Percentiles rank a stretch among this genome's conserved stretches.
These are phyloP conservation scores for Candida smagusa DNA, from an alignment of 1,139 yeast species.

Conservation along the genomic window DNA sequence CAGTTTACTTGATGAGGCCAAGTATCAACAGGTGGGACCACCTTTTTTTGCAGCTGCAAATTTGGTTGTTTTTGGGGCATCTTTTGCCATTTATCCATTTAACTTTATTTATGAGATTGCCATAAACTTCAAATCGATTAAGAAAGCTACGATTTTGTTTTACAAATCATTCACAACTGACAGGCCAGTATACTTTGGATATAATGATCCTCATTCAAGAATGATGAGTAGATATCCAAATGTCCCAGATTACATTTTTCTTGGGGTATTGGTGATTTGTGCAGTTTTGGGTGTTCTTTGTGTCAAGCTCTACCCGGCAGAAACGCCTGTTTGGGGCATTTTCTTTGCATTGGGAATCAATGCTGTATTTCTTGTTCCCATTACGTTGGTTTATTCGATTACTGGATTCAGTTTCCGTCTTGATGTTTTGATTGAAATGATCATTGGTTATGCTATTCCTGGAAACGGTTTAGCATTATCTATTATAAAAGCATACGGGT, in stretches of 20 bases:
- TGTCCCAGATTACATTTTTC: slow-evolving; percentile 15
- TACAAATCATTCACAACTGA: slow-evolving; percentile 6
- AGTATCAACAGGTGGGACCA: slow-evolving; percentile 29
- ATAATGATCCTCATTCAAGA: slow-evolving; percentile 12
- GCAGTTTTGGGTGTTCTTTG: slow-evolving; percentile 14
- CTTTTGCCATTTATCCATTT: slow-evolving; percentile 15
- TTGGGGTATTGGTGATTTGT: slow-evolving; percentile 10
- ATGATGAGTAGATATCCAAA: slow-evolving; percentile 14
- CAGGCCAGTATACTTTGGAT: slow-evolving; percentile 12
- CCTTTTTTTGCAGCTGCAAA: slow-evolving; percentile 36
- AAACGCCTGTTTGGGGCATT: slow-evolving; percentile 20
- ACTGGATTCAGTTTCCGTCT: slow-evolving; percentile 19
- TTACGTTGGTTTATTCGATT: slow-evolving; percentile 14
- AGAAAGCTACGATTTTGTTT: slow-evolving; percentile 8
- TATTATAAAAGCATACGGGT: slow-evolving; percentile 18
- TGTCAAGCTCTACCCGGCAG: slow-evolving; percentile 16
- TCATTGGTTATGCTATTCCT: slow-evolving; percentile 18
- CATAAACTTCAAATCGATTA: slow-evolving; percentile 7
- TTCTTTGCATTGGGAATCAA: slow-evolving; percentile 19
- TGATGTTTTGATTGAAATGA: slow-evolving; percentile 17
- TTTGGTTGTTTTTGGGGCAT: slow-evolving; percentile 15
- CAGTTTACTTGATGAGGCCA: slow-evolving; percentile 11
- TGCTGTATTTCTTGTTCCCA: slow-evolving; percentile 17
- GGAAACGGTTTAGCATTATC: slow-evolving; percentile 19
- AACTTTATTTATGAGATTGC: slow-evolving; percentile 10